Evolutionary conservation across 495 filamentous ascomycete species (phyloP).

Genomic region (Amorphotheca resinae): DNA sequence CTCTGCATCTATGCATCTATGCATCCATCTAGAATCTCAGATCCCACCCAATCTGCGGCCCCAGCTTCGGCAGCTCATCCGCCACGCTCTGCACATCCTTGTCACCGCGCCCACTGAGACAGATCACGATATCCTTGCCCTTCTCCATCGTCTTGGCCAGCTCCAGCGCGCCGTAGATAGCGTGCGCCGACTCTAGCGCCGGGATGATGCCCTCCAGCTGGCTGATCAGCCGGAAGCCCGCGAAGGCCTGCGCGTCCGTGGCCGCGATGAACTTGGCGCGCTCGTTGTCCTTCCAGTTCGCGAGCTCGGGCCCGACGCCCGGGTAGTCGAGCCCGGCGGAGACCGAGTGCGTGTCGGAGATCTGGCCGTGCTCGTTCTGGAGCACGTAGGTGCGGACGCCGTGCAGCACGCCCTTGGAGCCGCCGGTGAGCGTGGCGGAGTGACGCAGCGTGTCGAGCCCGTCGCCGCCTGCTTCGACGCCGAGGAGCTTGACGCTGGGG

Average conservation of each 20-base stretch:
- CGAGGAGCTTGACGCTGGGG: conserved; percentile 70
- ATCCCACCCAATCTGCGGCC: conserved; percentile 93
- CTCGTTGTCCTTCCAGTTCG: conserved; percentile 78
- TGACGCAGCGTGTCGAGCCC: conserved; percentile 83
- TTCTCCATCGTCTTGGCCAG: conserved; percentile 84
- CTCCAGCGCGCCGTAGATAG: conserved; percentile 77
- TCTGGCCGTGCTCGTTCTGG: conserved; percentile 85
- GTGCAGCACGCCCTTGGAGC: conserved; percentile 85
- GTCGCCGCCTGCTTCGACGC: conserved; percentile 94
- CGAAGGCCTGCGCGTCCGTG: conserved; percentile 82
- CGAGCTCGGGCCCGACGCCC: conserved; percentile 87
- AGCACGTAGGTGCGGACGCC: conserved; percentile 93
- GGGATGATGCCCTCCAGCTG: conserved; percentile 95
- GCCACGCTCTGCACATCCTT: conserved; percentile 99
- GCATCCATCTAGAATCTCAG: conserved; percentile 51
- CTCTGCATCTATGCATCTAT: too few species aligned
- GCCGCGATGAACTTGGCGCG: conserved; percentile 84
- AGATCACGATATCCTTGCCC: conserved; percentile 88
- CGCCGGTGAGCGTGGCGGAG: conserved; percentile 76
- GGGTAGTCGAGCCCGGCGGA: conserved; percentile 98
- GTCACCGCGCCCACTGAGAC: conserved; percentile 82
- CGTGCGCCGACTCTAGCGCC: conserved; percentile 88
- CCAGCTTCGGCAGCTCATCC: conserved; percentile 78
- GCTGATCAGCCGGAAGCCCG: conserved; percentile 72
- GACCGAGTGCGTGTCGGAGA: conserved; percentile 86